These are phyloP conservation scores for Trichoderma sp. DNA, from an alignment of 2,329 filamentous ascomycete species.

Conservation along the genomic window DNA sequence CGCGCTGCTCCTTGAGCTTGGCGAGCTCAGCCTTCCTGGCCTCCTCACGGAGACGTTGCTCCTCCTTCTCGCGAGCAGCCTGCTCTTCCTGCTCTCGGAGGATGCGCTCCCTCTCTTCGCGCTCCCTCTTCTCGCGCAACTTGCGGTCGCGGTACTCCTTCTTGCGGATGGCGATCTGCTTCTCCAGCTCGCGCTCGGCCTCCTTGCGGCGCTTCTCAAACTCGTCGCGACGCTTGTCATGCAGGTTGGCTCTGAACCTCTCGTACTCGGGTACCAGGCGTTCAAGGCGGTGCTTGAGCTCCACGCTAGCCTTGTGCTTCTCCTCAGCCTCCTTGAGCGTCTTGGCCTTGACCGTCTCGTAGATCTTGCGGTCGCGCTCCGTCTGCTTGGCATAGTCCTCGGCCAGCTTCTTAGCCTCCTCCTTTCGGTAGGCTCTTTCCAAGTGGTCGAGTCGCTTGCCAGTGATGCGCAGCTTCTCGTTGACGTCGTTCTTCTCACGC, in stretches of 20 bases:
- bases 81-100: constrained; percentile 85
- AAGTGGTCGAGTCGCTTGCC: constrained; percentile 96
- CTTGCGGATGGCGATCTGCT: constrained; percentile 83
- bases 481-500: constrained; percentile 96
- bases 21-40: constrained; percentile 73
- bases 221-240: constrained; percentile 86
- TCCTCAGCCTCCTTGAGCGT: constrained; percentile 77
- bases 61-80: constrained; percentile 77
- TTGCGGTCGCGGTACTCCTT: constrained; percentile 85
- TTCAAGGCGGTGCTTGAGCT: constrained; percentile 88
- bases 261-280: constrained; percentile 85
- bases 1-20: constrained; percentile 66
- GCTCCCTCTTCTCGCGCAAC: constrained; percentile 79
- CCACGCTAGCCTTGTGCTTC: constrained; percentile 90
- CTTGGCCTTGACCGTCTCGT: constrained; percentile 76
- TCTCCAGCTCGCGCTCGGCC: constrained; percentile 90
- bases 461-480: constrained; percentile 85
- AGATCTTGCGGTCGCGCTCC: constrained; percentile 74
- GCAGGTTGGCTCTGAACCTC: constrained; percentile 77
- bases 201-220: constrained; percentile 93
- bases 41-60: constrained; percentile 77
- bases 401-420: constrained; percentile 88
- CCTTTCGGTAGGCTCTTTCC: constrained; percentile 93
- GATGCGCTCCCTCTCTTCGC: constrained; percentile 78
- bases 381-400: constrained; percentile 85